Conservation (phyloP, 371 early-diverging fungal species). For the Globomyces sp. region DNA sequence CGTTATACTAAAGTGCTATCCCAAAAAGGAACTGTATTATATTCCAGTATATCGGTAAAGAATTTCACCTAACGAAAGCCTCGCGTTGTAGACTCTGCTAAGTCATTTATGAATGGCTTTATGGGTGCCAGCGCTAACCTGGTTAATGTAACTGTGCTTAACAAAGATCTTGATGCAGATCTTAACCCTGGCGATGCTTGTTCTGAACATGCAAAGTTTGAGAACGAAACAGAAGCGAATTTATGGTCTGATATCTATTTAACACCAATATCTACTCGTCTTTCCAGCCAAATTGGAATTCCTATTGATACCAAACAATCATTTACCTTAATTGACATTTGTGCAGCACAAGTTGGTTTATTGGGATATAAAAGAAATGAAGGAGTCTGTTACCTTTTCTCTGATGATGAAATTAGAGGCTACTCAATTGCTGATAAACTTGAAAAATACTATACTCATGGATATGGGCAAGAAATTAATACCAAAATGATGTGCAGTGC, state of each 20-base stretch:
- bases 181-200: not conserved
- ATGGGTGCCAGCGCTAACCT: not conserved
- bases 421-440: not conserved
- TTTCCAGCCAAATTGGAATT: not conserved
- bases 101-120: not conserved
- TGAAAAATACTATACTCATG: not conserved
- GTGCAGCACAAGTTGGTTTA: slow-evolving; percentile 2
- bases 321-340: not conserved
- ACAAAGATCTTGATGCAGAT: slow-evolving; percentile 3
- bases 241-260: not conserved
- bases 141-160: not conserved
- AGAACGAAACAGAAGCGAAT: not conserved
- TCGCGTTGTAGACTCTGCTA: not conserved
- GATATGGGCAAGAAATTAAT: slow-evolving; percentile 4
- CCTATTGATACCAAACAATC: not conserved
- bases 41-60: not conserved
- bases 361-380: not conserved
- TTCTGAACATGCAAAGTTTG: not conserved
- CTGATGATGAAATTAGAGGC: not conserved
- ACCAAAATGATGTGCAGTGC: not conserved
- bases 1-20: not conserved
- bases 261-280: not conserved
- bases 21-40: not conserved
- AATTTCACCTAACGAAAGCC: not conserved
- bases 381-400: not conserved